These are phyloP conservation scores for Thermothielavioides terrestris DNA, from an alignment of 495 filamentous ascomycete genomes.

Conservation along the genomic window DNA sequence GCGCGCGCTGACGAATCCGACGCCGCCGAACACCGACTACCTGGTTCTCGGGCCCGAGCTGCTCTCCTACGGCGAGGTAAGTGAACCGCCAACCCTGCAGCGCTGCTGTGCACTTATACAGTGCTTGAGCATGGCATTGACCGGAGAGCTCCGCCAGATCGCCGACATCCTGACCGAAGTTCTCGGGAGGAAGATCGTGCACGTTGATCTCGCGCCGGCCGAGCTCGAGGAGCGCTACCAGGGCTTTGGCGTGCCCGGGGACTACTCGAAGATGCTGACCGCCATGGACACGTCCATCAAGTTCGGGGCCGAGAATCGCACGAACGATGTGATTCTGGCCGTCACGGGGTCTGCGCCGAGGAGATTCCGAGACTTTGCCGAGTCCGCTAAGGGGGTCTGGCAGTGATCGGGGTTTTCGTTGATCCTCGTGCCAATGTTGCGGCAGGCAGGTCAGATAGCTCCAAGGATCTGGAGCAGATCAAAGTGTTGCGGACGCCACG, in stretches of 20 bases:
- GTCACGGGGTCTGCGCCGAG: slow-evolving; percentile 30
- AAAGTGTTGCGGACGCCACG: no score
- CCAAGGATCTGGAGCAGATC: no score
- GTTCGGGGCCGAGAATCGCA: slow-evolving; percentile 31
- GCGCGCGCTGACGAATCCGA: slow-evolving; percentile 30
- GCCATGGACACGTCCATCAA: slow-evolving; percentile 29
- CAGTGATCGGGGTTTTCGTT: background rate
- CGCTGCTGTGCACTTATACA: no score
- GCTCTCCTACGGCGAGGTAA: slow-evolving; percentile 38
- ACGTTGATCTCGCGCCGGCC: slow-evolving; percentile 32
- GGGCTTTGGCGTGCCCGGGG: slow-evolving; percentile 24
- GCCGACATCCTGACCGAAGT: slow-evolving; percentile 33
- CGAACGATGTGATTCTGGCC: slow-evolving; percentile 30
- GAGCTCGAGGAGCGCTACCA: slow-evolving; percentile 21
- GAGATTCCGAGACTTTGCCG: slow-evolving; percentile 27
- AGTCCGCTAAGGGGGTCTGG: slow-evolving; percentile 29
- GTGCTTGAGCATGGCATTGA: no score
- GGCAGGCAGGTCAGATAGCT: no score
- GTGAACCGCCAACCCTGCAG: slow-evolving; percentile 4
- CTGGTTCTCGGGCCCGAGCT: slow-evolving; percentile 40
- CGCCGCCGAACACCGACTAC: slow-evolving; percentile 38
- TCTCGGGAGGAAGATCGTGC: slow-evolving; percentile 33
- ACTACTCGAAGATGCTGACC: slow-evolving; percentile 29
- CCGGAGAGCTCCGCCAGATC: no score
- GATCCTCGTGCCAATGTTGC: background rate